Percentiles rank a stretch among this genome's conserved stretches.
These are phyloP conservation scores for Aureoboletus auriporus DNA, from an alignment of 768 basidiomycete species.

Conservation along the genomic window DNA sequence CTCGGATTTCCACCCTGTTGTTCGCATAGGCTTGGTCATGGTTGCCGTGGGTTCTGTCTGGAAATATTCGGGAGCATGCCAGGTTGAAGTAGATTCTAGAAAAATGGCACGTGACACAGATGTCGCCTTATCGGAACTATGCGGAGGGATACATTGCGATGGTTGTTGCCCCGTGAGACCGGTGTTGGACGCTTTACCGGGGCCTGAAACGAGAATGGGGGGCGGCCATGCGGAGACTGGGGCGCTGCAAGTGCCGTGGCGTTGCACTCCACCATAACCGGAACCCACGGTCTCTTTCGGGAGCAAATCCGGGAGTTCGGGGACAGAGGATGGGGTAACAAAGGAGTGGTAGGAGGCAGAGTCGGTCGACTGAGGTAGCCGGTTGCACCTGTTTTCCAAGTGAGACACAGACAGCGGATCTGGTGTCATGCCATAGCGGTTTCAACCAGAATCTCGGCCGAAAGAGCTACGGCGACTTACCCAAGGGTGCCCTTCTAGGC, in stretches of 20 bases:
- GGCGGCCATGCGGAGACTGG: slow-evolving; percentile 26
- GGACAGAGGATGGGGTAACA: slow-evolving; percentile 1
- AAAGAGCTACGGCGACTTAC: slow-evolving; percentile 17
- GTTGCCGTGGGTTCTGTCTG: not conserved
- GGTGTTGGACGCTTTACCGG: slow-evolving; percentile 1
- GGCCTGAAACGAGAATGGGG: not conserved
- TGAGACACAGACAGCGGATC: slow-evolving; percentile 26
- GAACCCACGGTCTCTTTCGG: slow-evolving; percentile 10
- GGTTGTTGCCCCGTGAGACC: slow-evolving; percentile 1
- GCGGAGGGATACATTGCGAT: slow-evolving; percentile 6
- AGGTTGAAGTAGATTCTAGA: slow-evolving; percentile 9
- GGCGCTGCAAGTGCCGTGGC: slow-evolving; percentile 2
- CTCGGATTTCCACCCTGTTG: slow-evolving; percentile 18
- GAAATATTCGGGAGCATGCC: slow-evolving; percentile 4
- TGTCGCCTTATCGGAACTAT: slow-evolving; percentile 5
- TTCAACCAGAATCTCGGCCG: not conserved
- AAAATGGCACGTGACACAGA: slow-evolving; percentile 7
- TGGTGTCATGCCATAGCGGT: slow-evolving; percentile 7
- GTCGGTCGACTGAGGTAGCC: slow-evolving; percentile 1
- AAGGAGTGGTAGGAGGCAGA: slow-evolving; percentile 9
- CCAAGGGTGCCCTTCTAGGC: slow-evolving; percentile 18
- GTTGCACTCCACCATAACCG: slow-evolving; percentile 7
- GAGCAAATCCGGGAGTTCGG: slow-evolving; percentile 12
- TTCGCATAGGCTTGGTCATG: slow-evolving; percentile 4
- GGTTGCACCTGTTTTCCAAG: slow-evolving; percentile 15